Evolutionary conservation across 352 stramenopile genomes (phyloP), one percentile per base, ranked within the genome.

Genomic region (Globisporangium cylindrosporum): DNA sequence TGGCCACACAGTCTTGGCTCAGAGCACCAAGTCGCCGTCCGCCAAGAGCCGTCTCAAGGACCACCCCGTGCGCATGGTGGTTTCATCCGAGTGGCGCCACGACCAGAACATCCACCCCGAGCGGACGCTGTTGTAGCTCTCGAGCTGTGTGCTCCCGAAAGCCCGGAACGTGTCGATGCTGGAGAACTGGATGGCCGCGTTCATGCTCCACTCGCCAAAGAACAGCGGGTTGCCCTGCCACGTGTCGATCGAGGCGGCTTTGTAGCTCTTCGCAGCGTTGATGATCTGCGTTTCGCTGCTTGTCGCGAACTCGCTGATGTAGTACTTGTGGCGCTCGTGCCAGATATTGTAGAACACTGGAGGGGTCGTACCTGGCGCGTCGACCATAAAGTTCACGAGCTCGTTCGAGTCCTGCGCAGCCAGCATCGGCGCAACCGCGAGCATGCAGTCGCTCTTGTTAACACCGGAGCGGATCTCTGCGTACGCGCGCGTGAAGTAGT

Each of bases 271-370:
- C 27, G 78, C 53, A 0, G 69, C 68, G 2, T 70, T 36, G 0
- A 77, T 54, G 0, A 82, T 38, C 20, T 68, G 27, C 22, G 51
- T 25, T 48, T 85, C 73, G 22, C 68, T 74, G 20, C 68, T 51
- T n/a, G 46, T 51, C 4, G 72, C 72, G 29, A 76, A 86, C 2
- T 73, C 81, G 71, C 73, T 83, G n/a, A 80, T 76, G 69, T 82
- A 89, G 68, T 89, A 90, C 18, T 68, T 48, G 55, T 90, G 84
- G 24, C 77, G 76, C 41, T 89, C 81, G 68, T 81, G 72, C 80
- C 84, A 92, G 5, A 90, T 77, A 55, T 89, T 86, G 34, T 34
- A 51, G 68, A 80, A 88, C n/a, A 76, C 66, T 3, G 65, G 62
- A 2, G 41, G 25, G 4, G 3, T 25, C 7, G 58, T 63, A 18